A percentile compares a stretch with the other conserved stretches of the same genome.
Evolutionary conservation across 2,329 filamentous ascomycete species (phyloP).

Genomic region (Beauveria medogensis): DNA sequence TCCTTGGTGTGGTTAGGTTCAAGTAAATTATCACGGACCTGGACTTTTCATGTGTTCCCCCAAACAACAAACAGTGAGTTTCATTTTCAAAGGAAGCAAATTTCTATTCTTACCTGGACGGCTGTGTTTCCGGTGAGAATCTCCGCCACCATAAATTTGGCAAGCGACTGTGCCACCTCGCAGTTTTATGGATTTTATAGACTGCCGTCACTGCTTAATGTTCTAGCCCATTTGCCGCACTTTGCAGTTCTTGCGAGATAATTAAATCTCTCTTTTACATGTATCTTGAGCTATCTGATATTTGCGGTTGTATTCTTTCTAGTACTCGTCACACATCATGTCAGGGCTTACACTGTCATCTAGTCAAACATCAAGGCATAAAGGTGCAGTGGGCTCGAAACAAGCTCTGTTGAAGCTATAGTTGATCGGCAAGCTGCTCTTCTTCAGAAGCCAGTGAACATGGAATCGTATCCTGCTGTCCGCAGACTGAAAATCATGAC

Average conservation of each 20-base stretch:
- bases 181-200: background rate
- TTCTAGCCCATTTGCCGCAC: background rate
- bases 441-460: background rate
- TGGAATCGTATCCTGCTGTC: background rate
- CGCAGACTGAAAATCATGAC: background rate
- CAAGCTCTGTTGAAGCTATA: background rate
- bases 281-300: background rate
- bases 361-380: background rate
- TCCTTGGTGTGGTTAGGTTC: background rate
- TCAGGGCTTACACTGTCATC: background rate
- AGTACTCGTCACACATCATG: background rate
- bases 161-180: background rate
- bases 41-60: background rate
- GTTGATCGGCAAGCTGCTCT: too few relatives aligned
- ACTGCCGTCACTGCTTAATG: background rate
- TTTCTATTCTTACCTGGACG: too few relatives aligned
- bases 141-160: background rate
- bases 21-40: background rate
- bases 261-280: too few relatives aligned
- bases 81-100: background rate
- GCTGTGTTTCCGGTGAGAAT: too few relatives aligned
- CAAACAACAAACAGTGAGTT: background rate
- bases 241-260: background rate
- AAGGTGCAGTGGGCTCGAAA: background rate
- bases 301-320: background rate